Evolutionary conservation across 768 basidiomycete species (phyloP), one percentile per base, ranked within the genome.

Genomic region (Pisolithus tinctorius): DNA sequence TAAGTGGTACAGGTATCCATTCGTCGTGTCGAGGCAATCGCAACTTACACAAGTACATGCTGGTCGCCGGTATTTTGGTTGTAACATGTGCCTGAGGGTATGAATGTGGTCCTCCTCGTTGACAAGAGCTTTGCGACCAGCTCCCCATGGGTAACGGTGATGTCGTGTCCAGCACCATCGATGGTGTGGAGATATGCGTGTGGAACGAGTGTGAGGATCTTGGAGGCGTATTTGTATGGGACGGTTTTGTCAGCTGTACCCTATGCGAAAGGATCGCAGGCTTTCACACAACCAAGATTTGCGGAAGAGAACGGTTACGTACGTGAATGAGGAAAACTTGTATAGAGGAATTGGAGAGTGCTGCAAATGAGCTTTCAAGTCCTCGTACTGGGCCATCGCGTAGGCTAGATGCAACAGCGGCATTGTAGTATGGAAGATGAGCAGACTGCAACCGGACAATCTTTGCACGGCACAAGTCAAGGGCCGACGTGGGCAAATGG

Each of bases 401-500:
- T 25, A 89, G 70, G 3, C 82, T 86, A 4, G 86, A 88, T 0
- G 86, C 86, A n/a, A 89, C 69, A 0, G 87, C 87, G 20, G 79
- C 76, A 56, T 89, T 87, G 63, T 81, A 89, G 4, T 87, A 80
- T 0, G 83, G 78, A 5, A 89, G 74, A 60, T 87, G 82, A 1
- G 87, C 87, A 0, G 84, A 84, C 67, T 89, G 87, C 11, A 87
- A 69, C n/a, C 86, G 78, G 0, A 88, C 81, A 50, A 89, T 82
- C 81, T 86, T 29, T 23, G 34, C 0, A 56, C 13, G 56, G 53
- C n/a, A 20, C 13, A 23, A 16, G 20, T 20, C 1, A 36, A 16
- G 25, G 16, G 8, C 20, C 11, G 4, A 14, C 4, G 34, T 34
- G 34, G 34, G 34, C 11, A 34, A 13, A 13, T 14, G 8, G 26